Base-by-base conservation (phyloP, 1,284 basidiomycete genomes). In the Apiotrichum mycotoxinovorans region DNA sequence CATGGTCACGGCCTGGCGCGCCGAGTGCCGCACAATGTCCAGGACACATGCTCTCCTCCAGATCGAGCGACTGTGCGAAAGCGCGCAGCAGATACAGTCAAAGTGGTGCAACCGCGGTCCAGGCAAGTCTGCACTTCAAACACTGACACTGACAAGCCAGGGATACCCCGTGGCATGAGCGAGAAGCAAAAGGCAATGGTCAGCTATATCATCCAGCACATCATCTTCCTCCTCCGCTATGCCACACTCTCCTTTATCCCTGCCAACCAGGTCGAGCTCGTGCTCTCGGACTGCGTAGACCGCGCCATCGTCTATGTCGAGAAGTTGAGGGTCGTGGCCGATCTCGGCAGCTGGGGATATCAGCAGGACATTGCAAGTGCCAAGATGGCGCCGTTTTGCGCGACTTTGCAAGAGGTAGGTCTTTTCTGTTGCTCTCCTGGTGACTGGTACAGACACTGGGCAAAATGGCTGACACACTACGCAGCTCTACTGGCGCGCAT, bases 311-410 rank as follows among this genome's bases (percentile, higher is more conserved):
- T 23, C 18, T 53, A 47, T 17, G 17, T 53, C 7, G 52, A 46
- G 14, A 23, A 37, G 25, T 20, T 53, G 33, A 20, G 41, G 18
- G 22, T 46, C 20, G 52, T 53, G 12, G 35, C 34, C 8, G 44
- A 47, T 35, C 23, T 47, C 10, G 52, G 52, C 26, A 46, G 30
- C 8, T 53, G 52, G 52, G 17, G 18, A 9, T 53, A 47, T 35
- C 52, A 53, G 44, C 52, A 53, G 43, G 52, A 53, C 37, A 53
- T 53, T 53, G 52, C 52, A 14, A 40, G 35, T 14, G 52, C 44
- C 23, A 53, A 53, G 26, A 43, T 37, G 25, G 52, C 52, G n/a
- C 20, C 43, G 8, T 46, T 47, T 25, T 45, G 34, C 18, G 52
- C 33, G 23, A 53, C 25, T 20, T 20, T 47, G 18, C 52, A 47